phyloP scores from a whole-genome alignment of 164 flowering plant species.

The Nymphaea colorata region DNA sequence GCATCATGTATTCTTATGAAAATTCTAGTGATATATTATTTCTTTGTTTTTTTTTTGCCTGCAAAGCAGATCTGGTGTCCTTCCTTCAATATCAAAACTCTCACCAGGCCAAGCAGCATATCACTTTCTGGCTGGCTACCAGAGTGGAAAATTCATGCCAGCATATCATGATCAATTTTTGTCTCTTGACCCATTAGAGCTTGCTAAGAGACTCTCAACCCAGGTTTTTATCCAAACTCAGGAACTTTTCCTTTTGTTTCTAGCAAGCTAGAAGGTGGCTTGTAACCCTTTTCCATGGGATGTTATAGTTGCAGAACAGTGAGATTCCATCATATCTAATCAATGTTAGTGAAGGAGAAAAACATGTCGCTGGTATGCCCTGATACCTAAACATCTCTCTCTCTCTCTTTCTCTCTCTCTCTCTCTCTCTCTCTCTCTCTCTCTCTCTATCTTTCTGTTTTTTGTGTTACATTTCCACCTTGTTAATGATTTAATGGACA shows the following conservation, averaged over 20 bases:
- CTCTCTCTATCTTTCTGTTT: too few relatives aligned
- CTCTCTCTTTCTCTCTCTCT: too few relatives aligned
- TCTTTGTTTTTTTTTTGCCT: not conserved
- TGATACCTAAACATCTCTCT: too few relatives aligned
- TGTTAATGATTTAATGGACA: too few relatives aligned
- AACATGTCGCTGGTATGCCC: conserved; percentile 22
- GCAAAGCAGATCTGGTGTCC: conserved; percentile 26
- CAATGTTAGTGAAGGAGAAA: conserved; percentile 28
- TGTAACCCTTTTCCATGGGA: conserved; percentile 4
- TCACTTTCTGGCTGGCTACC: conserved; percentile 48
- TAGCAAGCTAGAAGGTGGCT: not conserved
- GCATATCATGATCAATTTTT: conserved; percentile 28
- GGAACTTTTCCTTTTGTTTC: not conserved
- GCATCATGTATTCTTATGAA: not conserved
- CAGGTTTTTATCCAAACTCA: conserved; percentile 15
- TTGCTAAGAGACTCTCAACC: conserved; percentile 29
- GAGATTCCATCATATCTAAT: conserved; percentile 31
- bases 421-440: too few relatives aligned
- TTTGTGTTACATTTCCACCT: too few relatives aligned
- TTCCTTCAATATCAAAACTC: conserved; percentile 38
- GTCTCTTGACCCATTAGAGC: conserved; percentile 29
- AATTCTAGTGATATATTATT: not conserved
- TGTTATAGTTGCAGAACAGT: conserved; percentile 33
- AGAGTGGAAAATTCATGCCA: conserved; percentile 41
- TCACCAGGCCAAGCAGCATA: conserved; percentile 52